These are phyloP conservation scores for Solanum piurae DNA, from an alignment of 257 asterid species.

Conservation along the genomic window DNA sequence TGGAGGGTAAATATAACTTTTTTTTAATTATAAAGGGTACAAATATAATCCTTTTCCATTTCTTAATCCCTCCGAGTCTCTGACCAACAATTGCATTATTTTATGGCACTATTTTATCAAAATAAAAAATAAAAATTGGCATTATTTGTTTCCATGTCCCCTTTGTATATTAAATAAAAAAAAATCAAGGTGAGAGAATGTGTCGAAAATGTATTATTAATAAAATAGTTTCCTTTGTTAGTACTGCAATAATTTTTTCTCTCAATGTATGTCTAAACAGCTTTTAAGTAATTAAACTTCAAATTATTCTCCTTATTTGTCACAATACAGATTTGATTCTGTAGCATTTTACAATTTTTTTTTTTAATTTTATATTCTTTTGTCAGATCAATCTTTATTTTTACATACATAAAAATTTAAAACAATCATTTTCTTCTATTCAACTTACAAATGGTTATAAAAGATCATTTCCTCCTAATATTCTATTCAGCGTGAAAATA, in stretches of 20 bases:
- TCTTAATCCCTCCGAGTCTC: neutral
- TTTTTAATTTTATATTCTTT: too few species aligned
- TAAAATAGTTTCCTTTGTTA: too few species aligned
- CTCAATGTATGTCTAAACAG: neutral
- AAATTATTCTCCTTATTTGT: neutral
- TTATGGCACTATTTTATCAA: neutral
- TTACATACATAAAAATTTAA: too few species aligned
- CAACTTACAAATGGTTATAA: too few species aligned
- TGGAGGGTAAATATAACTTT: neutral
- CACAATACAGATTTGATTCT: neutral
- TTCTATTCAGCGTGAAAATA: neutral
- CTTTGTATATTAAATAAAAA: neutral
- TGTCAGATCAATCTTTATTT: too few species aligned
- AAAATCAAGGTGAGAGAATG: neutral
- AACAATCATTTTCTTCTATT: too few species aligned
- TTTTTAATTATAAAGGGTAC: neutral
- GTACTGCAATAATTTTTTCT: too few species aligned
- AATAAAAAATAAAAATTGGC: neutral
- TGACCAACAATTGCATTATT: neutral
- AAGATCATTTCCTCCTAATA: too few species aligned
- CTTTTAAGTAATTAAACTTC: neutral
- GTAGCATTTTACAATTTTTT: too few species aligned
- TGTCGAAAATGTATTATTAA: neutral
- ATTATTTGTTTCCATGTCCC: too few species aligned
- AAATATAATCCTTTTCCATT: neutral